A percentile compares a stretch with the other conserved stretches of the same genome.
Evolutionary conservation across 164 flowering plant species (phyloP).

Genomic region (Berberis vulgaris): DNA sequence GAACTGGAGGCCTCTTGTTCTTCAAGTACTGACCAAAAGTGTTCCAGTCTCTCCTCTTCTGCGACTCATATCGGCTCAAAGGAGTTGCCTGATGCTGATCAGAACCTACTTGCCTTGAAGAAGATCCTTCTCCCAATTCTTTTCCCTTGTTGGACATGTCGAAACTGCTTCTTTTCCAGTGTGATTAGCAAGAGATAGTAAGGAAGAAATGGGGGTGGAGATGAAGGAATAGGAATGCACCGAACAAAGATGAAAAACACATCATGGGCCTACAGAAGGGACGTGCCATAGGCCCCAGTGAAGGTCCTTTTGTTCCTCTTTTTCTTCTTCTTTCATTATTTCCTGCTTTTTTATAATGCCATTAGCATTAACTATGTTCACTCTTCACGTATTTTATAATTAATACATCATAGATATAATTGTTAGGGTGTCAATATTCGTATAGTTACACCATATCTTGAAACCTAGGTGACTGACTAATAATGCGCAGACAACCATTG

Average conservation of each 20-base stretch:
- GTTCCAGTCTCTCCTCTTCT: slow-evolving; percentile 39
- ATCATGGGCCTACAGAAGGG: slow-evolving; percentile 35
- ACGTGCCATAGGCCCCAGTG: slow-evolving; percentile 39
- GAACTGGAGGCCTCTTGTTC: slow-evolving; percentile 37
- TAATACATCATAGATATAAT: background rate
- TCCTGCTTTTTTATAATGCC: slow-evolving; percentile 12
- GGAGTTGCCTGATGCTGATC: slow-evolving; percentile 14
- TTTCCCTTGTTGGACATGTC: slow-evolving; percentile 11
- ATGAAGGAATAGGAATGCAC: slow-evolving; percentile 20
- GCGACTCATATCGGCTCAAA: slow-evolving; percentile 37
- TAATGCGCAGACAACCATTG: no score
- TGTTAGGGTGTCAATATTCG: background rate
- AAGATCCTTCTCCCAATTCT: slow-evolving; percentile 15
- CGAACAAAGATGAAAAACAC: slow-evolving; percentile 33
- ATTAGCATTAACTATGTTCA: slow-evolving; percentile 15
- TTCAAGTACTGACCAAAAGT: slow-evolving; percentile 42
- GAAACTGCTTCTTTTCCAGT: slow-evolving; percentile 4
- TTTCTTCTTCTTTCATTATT: slow-evolving; percentile 20
- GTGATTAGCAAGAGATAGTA: slow-evolving; percentile 2
- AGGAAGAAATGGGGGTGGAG: slow-evolving; percentile 1
- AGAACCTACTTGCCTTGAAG: slow-evolving; percentile 1
- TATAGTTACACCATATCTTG: background rate
- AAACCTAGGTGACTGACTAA: no score
- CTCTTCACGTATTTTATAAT: background rate
- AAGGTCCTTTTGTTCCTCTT: slow-evolving; percentile 33